A percentile compares a stretch with the other conserved stretches of the same genome.
Conservation (phyloP, 2,329 filamentous ascomycete genomes). For the Phaeosphaeria sp. region DNA sequence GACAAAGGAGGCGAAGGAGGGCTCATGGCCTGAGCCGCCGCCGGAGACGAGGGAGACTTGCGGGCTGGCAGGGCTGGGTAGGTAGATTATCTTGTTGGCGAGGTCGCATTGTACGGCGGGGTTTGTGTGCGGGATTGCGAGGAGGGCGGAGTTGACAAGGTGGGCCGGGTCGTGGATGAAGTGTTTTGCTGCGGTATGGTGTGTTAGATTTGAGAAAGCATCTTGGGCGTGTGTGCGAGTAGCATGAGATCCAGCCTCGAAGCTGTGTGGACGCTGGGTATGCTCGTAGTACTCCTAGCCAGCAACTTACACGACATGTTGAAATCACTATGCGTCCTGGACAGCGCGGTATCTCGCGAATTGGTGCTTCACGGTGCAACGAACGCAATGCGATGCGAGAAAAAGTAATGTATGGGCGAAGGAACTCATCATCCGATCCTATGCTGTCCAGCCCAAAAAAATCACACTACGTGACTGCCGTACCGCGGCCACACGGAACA, state of each 20-base stretch:
- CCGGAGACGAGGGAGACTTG: conserved; percentile 85
- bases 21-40: conserved; percentile 89
- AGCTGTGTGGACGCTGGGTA: no score
- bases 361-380: no score
- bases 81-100: conserved; percentile 73
- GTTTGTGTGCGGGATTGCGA: conserved; percentile 81
- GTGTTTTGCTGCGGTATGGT: conserved; percentile 66
- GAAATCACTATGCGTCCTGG: no score
- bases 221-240: no score
- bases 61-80: conserved; percentile 35
- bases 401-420: not conserved
- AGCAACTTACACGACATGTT: no score
- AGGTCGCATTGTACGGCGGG: conserved; percentile 80
- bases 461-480: not conserved
- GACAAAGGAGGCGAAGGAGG: conserved; percentile 85
- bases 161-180: conserved; percentile 85
- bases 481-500: not conserved
- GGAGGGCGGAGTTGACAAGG: conserved; percentile 78
- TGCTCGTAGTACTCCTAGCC: no score
- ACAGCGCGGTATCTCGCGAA: no score
- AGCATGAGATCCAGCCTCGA: no score
- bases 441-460: not conserved
- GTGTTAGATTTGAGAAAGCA: not conserved
- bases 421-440: not conserved
- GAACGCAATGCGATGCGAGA: not conserved